Base-by-base conservation (phyloP, 768 basidiomycete species). In the Tricholoma saponaceum region DNA sequence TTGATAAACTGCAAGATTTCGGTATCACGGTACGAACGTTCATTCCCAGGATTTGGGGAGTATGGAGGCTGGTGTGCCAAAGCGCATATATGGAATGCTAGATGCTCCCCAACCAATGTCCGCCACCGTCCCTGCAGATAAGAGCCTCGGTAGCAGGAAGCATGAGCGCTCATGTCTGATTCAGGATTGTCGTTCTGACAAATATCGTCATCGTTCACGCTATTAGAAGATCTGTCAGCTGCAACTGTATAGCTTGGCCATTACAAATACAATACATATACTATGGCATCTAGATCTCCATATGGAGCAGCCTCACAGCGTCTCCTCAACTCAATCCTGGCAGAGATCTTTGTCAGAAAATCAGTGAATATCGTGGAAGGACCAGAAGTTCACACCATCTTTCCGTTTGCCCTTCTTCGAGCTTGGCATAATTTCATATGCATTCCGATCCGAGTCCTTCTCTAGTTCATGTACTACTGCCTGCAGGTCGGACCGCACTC, bases 361-460 rank as follows among this genome's bases (percentile, higher is more conserved):
- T 43, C 25, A 9, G 8, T 32, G 28, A 23, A 23, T 8, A 33
- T 7, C 20, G 7, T 30, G 52, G 52, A 37, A 14, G 37, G 30
- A 26, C 9, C 25, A 50, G 23, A 62, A 63, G 26, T 23, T 67
- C 66, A 60, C 52, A 65, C 69, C 55, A 65, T 71, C 64, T 66
- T 73, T 74, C 33, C 71, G 70, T 56, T 78, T 75, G 55, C 71
- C 72, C 51, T 72, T 73, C 54, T 66, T 75, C 62, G 65, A 62
- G 25, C 52, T 69, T 47, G 67, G 73, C 60, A 67, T 69, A 26
- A 62, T 72, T 65, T 85, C 83, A 60, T 85, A 85, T 0, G 81
- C 81, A 63, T 85, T 85, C 20, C 67, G 67, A 35, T 76, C 72
- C 18, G 68, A 41, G 2, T 70, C 66, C 30, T 66, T 60, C 14